A percentile compares a stretch with the other conserved stretches of the same genome.
phyloP scores from a whole-genome alignment of 495 filamentous ascomycete species.

The Tuber indicum region DNA sequence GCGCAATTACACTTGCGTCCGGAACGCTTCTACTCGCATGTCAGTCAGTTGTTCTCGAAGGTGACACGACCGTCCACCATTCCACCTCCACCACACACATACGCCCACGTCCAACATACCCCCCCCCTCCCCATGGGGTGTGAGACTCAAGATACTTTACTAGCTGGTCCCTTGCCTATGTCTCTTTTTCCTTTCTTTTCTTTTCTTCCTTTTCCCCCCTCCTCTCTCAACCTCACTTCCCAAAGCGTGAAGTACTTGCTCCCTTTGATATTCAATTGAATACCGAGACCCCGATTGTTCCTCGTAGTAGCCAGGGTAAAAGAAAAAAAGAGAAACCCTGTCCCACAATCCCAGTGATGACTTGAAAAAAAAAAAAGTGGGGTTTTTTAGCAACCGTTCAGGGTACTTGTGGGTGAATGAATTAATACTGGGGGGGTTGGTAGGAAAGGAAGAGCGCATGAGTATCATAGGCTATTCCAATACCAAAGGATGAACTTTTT shows the following conservation, averaged over 20 bases:
- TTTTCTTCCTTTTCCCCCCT: background rate
- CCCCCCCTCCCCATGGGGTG: background rate
- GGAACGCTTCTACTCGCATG: background rate
- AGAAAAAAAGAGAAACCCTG: background rate
- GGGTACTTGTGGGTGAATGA: background rate
- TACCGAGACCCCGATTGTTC: background rate
- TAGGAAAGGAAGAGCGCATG: background rate
- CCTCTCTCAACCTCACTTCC: background rate
- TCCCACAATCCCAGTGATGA: background rate
- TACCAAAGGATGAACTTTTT: background rate
- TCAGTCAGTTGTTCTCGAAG: background rate
- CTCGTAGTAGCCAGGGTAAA: background rate
- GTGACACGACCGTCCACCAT: background rate
- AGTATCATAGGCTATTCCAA: background rate
- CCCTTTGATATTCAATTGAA: background rate
- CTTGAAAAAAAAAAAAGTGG: background rate
- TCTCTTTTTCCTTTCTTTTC: background rate
- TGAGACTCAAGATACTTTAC: background rate
- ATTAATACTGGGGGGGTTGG: background rate
- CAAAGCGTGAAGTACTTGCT: background rate
- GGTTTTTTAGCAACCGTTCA: background rate
- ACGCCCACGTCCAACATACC: background rate
- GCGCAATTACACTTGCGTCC: background rate
- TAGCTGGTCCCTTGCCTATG: background rate
- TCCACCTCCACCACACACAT: background rate